Evolutionary conservation across 441 rosid genomes (phyloP).

Genomic region (Mallotus repandus): DNA sequence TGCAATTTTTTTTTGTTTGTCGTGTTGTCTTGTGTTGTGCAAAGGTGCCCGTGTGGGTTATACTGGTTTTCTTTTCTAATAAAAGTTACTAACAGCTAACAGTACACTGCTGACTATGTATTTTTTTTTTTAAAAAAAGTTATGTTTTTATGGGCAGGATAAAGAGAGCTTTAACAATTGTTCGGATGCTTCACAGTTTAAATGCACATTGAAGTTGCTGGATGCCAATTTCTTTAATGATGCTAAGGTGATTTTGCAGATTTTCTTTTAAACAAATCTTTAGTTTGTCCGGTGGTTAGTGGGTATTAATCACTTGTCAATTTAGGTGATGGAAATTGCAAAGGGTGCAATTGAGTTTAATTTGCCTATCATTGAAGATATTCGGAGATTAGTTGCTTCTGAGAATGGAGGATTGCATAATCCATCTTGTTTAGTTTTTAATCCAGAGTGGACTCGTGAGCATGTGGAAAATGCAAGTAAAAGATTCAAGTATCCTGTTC

Average conservation of each 20-base stretch:
- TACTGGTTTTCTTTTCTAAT: too few species aligned
- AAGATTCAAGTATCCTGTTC: slow-evolving; percentile 47
- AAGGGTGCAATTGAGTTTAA: slow-evolving; percentile 59
- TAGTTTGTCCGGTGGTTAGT: neutral
- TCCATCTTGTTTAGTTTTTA: slow-evolving; percentile 63
- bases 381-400: slow-evolving; percentile 62
- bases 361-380: slow-evolving; percentile 53
- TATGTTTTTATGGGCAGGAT: slow-evolving; percentile 44
- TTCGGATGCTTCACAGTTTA: slow-evolving; percentile 39
- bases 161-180: slow-evolving; percentile 27
- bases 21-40: slow-evolving; percentile 13
- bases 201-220: slow-evolving; percentile 43
- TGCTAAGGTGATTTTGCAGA: slow-evolving; percentile 39
- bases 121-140: too few species aligned
- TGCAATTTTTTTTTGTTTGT: neutral
- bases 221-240: slow-evolving; percentile 69
- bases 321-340: slow-evolving; percentile 58
- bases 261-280: neutral
- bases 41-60: too few species aligned
- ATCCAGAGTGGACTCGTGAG: slow-evolving; percentile 57
- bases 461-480: slow-evolving; percentile 25
- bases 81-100: too few species aligned
- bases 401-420: slow-evolving; percentile 69
- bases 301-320: neutral
- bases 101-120: too few species aligned